phyloP scores from a whole-genome alignment of 805 yeast species.

The Ogataea methylovora region DNA sequence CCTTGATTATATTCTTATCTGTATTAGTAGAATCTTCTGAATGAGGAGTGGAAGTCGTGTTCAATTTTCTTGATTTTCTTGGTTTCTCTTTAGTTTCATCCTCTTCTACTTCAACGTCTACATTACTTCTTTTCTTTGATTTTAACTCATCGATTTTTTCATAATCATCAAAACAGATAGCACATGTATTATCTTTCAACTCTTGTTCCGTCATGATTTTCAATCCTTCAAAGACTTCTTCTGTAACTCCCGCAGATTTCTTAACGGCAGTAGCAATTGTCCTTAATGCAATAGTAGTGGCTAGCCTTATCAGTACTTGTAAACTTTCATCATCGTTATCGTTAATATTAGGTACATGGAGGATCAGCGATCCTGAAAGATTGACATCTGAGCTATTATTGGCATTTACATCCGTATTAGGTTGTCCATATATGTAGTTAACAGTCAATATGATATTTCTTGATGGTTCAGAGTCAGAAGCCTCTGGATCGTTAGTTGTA shows the following conservation, averaged over 20 bases:
- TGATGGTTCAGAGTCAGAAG: conserved; percentile 8
- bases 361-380: conserved; percentile 47
- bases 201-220: conserved; percentile 28
- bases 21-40: conserved; percentile 7
- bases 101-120: conserved; percentile 4
- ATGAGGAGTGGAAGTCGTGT: conserved; percentile 4
- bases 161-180: conserved; percentile 58
- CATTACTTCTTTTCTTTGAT: conserved; percentile 3
- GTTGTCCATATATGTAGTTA: conserved; percentile 27
- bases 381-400: conserved; percentile 20
- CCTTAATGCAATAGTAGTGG: conserved; percentile 63
- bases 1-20: conserved; percentile 7
- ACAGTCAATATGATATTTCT: conserved; percentile 34
- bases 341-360: conserved; percentile 60
- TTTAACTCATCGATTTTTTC: conserved; percentile 19
- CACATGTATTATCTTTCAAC: conserved; percentile 35
- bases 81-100: conserved; percentile 4
- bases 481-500: background rate
- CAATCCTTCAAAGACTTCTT: conserved; percentile 44
- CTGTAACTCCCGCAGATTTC: conserved; percentile 44
- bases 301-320: conserved; percentile 54
- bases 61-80: conserved; percentile 1
- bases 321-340: conserved; percentile 54
- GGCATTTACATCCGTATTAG: conserved; percentile 6
- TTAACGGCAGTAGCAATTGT: conserved; percentile 47